Evolutionary conservation across 2,329 filamentous ascomycete species (phyloP), one percentile per base, ranked within the genome.

Genomic region (Neofusicoccum umdonicola): DNA sequence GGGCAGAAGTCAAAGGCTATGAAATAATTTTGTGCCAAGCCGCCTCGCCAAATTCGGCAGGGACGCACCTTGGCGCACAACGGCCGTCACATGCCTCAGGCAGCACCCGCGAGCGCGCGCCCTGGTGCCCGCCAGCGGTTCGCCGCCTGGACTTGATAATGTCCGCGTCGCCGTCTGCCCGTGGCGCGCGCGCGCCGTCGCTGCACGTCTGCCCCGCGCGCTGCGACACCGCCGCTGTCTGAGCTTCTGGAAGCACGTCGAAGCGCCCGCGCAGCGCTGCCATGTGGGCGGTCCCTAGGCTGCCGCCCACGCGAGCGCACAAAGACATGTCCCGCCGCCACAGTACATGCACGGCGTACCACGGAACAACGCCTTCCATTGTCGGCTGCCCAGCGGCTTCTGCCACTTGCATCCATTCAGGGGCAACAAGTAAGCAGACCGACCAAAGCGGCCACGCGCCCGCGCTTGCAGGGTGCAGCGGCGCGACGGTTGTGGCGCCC

Each of bases 1-100:
- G 31, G 35, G 41, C 41, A 56, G 57, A 54, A 39, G 51, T 41
- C 42, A 52, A 54, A 47, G 50, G 50, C 62, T 63, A 63, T 63
- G 62, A 63, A 63, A 63, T 63, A 63, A 63, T 63, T 63, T 63
- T 63, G 62, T 63, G 62, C 62, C 62, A 56, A 63, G 62, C 62
- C 62, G 62, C 62, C 51, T 63, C 51, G 51, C 62, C 62, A 56
- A 50, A 63, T 57, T 63, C 50, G 62, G 62, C 41, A 63, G 62
- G 50, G 50, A 47, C 62, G 51, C 13, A 39, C 62, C 62, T 57
- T 63, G 62, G 62, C 62, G 51, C 62, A 47, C 62, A 63, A 52
- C 62, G 41, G 41, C 39, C 39, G 41, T 42, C 13, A 4, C 22
- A 31, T 58, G 54, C 54, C 54, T 58, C 39, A 58, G 54, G 54